Base-by-base conservation (phyloP, 441 rosid species). In the Euphorbia corollata region DNA sequence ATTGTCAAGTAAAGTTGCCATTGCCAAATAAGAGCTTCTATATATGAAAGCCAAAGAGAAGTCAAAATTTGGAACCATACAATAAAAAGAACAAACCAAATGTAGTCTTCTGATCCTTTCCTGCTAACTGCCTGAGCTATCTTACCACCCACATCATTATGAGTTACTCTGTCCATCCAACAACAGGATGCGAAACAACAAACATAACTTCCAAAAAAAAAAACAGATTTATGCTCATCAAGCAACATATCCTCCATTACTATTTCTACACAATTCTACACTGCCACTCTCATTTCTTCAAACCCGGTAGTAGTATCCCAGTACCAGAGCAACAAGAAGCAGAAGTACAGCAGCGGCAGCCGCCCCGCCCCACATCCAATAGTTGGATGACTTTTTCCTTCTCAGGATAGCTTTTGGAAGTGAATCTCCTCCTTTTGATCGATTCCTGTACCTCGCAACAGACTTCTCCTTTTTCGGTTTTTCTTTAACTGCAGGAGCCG, bases 311-410 rank as follows among this genome's bases (percentile, higher is more conserved):
- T 75, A 78, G 84, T 83, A 91, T 23, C 76, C 73, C 0, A 82
- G 48, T 4, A 65, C 75, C 53, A 83, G 63, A 57, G 84, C 63
- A 48, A 81, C 27, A 65, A 86, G 78, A 38, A 78, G 81, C 48
- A 79, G 22, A 2, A 32, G 41, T 53, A 80, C 61, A 13, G 86
- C 64, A 43, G 57, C 69, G 3, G 39, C 83, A 6, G 79, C 91
- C 3, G 86, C 76, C 34, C 78, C 91, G 36, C 80, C 88, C 86
- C 85, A 89, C 54, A 77, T 39, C 97, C 89, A 88, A 70, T 87
- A 85, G 82, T 83, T 83, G 16, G 77, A 73, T 8, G 89, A 76
- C 83, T 83, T 91, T 68, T 83, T 91, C 74, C 84, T 83, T 85
- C 80, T 91, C 63, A 84, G 61, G 54, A 91, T 82, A 68, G 86